A percentile compares a stretch with the other conserved stretches of the same genome.
phyloP scores from a whole-genome alignment of 257 asterid species.

The Solanum etuberosum region DNA sequence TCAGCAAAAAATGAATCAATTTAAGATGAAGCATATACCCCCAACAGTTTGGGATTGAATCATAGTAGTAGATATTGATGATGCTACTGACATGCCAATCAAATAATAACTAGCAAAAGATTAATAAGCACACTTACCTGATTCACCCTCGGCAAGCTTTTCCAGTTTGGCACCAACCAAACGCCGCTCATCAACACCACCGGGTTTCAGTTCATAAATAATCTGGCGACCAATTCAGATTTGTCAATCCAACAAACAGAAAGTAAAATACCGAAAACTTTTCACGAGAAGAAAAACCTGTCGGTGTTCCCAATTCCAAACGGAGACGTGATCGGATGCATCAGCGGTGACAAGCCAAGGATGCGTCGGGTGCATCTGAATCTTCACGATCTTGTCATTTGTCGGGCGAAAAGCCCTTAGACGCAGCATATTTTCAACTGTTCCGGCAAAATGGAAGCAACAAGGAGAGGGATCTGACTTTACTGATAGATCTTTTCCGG shows the following conservation, averaged over 20 bases:
- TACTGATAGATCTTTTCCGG: background rate
- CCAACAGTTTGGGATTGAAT: background rate
- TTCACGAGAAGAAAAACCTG: constrained; percentile 39
- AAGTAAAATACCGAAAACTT: background rate
- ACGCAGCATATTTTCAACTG: constrained; percentile 43
- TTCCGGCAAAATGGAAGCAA: background rate
- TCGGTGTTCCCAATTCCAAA: constrained; percentile 99
- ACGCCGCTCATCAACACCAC: constrained; percentile 97
- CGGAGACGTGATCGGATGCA: constrained; percentile 98
- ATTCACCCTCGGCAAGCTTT: constrained; percentile 96
- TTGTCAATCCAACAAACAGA: background rate
- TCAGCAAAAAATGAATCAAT: background rate
- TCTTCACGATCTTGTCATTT: constrained; percentile 88
- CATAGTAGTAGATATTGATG: background rate
- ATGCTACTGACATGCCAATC: background rate
- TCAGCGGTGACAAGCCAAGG: constrained; percentile 98
- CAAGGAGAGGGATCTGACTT: constrained; percentile 7
- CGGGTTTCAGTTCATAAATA: constrained; percentile 94
- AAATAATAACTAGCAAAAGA: background rate
- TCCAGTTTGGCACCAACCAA: constrained; percentile 96
- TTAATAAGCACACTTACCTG: constrained; percentile 29
- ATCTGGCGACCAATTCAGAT: constrained; percentile 30
- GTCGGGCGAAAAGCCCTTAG: constrained; percentile 90
- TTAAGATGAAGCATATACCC: background rate
- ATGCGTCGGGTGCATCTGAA: constrained; percentile 96